Base-by-base conservation (phyloP, 1,139 yeast genomes). In the Saccharomyces hybrid region DNA sequence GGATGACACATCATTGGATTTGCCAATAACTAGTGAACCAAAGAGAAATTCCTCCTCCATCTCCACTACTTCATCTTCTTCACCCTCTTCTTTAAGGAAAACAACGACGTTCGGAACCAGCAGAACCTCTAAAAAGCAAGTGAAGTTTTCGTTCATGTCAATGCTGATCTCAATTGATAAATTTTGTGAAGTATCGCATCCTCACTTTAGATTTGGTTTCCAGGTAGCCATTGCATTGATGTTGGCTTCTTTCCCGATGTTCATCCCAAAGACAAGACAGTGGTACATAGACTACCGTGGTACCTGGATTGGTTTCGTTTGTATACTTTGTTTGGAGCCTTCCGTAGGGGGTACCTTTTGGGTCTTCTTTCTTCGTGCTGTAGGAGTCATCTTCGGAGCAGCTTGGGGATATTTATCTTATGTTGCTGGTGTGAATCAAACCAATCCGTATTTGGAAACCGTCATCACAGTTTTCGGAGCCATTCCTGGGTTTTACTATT, bases 261-360 rank as follows among this genome's bases (percentile, higher is more conserved):
- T 75, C 59, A 66, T 75, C 14, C 78, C 79, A 0, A 70, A 71
- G 46, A 62, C 75, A 50, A 69, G 81, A 52, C 62, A 66, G 13
- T 78, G 82, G 82, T 78, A 76, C 57, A 66, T 65, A 8, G 70
- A 73, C 32, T 69, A 75, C 34, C 70, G 77, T 55, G 82, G 81
- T 47, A 67, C 77, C 1, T 78, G 82, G 82, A 73, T 77, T 9
- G 82, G 81, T 27, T 78, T 78, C 67, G 79, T 77, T 6, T 78
- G 80, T 54, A 75, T 76, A 49, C 62, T 78, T 49, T 78, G 77
- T 19, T 56, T 78, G 25, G 82, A 78, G 57, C 78, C 80, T 0
- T 76, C 79, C 6, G 74, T 78, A 19, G 82, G 82, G 7, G 77
- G 76, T n/a, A 77, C 82, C 0, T 71, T 76, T 49, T 75, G 73